Evolutionary conservation across 1,139 yeast genomes (phyloP).

Genomic region (Blastobotrys capitulatus): DNA sequence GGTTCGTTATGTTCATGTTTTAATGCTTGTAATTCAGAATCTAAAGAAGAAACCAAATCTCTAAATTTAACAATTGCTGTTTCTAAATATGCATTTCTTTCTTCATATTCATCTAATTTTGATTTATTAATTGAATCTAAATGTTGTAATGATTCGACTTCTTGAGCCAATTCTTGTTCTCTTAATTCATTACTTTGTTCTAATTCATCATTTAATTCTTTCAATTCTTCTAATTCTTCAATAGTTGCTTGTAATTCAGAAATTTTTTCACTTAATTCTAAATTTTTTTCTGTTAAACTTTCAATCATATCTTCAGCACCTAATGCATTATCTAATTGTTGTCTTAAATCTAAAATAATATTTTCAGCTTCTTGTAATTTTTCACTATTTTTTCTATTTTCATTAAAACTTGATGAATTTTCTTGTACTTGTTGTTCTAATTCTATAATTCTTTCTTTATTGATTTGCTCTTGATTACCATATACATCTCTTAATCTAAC

Average conservation of each 20-base stretch:
- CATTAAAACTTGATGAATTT: slow-evolving; percentile 11
- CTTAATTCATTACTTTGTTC: slow-evolving; percentile 52
- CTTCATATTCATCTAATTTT: slow-evolving; percentile 33
- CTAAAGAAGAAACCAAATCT: slow-evolving; percentile 30
- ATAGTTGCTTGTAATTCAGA: slow-evolving; percentile 40
- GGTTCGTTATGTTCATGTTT: slow-evolving; percentile 9
- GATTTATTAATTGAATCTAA: slow-evolving; percentile 31
- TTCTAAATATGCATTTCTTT: slow-evolving; percentile 35
- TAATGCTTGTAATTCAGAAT: slow-evolving; percentile 27
- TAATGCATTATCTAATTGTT: slow-evolving; percentile 34
- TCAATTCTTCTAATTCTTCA: slow-evolving; percentile 55
- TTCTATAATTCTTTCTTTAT: slow-evolving; percentile 37
- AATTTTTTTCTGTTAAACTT: slow-evolving; percentile 50
- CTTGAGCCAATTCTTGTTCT: slow-evolving; percentile 48
- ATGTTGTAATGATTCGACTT: slow-evolving; percentile 38
- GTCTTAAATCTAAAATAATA: slow-evolving; percentile 42
- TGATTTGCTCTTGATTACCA: slow-evolving; percentile 36
- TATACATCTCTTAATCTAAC: slow-evolving; percentile 37
- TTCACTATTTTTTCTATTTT: slow-evolving; percentile 22
- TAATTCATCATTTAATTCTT: slow-evolving; percentile 56
- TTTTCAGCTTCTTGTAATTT: slow-evolving; percentile 40
- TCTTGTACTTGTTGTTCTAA: slow-evolving; percentile 26
- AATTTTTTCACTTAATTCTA: slow-evolving; percentile 40
- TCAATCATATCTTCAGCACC: slow-evolving; percentile 46
- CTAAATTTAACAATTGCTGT: slow-evolving; percentile 29